Percentiles rank a stretch among this genome's conserved stretches.
These are phyloP conservation scores for Carnegiea gigantea DNA, from an alignment of 179 eudicot species.

Conservation along the genomic window DNA sequence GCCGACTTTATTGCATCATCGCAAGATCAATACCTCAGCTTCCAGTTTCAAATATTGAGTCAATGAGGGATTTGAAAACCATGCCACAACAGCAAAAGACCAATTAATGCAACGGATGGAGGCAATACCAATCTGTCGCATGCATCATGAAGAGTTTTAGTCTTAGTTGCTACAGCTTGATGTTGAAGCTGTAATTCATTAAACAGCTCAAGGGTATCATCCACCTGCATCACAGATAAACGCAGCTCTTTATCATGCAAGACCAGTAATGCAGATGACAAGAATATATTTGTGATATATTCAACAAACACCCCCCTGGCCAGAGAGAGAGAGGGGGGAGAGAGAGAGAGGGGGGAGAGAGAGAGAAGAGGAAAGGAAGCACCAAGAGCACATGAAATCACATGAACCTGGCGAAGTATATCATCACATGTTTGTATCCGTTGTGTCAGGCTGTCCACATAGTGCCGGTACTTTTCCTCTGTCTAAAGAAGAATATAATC, in stretches of 20 bases:
- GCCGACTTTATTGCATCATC: background rate
- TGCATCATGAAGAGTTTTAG: conserved; percentile 96
- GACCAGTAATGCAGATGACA: conserved; percentile 14
- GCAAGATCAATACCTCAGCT: background rate
- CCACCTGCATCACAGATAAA: conserved; percentile 61
- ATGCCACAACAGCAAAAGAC: background rate
- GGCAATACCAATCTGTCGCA: conserved; percentile 85
- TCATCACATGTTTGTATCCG: conserved; percentile 88
- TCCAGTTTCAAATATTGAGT: background rate
- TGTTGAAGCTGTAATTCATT: conserved; percentile 90
- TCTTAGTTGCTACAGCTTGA: conserved; percentile 94
- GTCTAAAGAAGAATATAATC: conserved; percentile 55
- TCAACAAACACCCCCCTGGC: conserved; percentile 6
- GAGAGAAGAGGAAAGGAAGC: background rate
- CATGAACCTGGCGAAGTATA: conserved; percentile 75
- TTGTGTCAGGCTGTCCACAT: conserved; percentile 76
- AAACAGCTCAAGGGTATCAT: conserved; percentile 89
- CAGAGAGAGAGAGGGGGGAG: no score
- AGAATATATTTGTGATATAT: conserved; percentile 3
- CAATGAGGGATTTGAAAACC: no score
- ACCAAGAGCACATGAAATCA: background rate
- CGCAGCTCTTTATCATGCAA: conserved; percentile 18
- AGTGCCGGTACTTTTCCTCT: conserved; percentile 96
- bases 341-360: no score
- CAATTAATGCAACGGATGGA: conserved; percentile 1